Evolutionary conservation across 2,329 filamentous ascomycete genomes (phyloP), one percentile per base, ranked within the genome.

Genomic region (Fusarium keratoplasticum): DNA sequence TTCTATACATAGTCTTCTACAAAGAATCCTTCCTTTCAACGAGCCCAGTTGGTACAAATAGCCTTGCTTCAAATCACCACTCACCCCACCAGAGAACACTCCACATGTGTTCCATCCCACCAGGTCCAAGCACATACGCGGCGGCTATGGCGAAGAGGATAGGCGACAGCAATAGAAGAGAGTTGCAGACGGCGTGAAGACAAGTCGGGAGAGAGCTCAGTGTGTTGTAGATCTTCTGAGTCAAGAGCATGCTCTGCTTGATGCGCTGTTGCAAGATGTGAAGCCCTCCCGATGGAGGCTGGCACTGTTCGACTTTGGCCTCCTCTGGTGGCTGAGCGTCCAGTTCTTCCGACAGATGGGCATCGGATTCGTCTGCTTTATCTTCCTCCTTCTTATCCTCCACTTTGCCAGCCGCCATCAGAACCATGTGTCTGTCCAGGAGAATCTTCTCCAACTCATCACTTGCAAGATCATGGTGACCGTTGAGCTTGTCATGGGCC

Each of bases 391-490:
- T 18, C 5, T 13, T 5, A 47, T 16, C 25, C 9, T 50, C 44
- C 16, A n/a, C 9, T n/a, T 55, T 57, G 27, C 55, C 42, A n/a
- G 42, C 31, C 14, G 22, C 11, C 22, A 69, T 58, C 8, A 22
- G 25, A 3, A 42, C 14, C 29, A 69, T 64, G 7, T 65, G 52
- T 14, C 6, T 60, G 4, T 36, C 36, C 2, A 60, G 36, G 1
- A 70, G 35, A 6, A 69, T 8, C 3, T 55, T 35, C 2, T 70
- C 58, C n/a, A 64, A 18, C 13, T 25, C 50, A 29, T 55, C 58
- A 7, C 61, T 60, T 3, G 50, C 22, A 9, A 7, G 2, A 2
- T 6, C 8, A 2, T 40, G 55, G 6, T 55, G 54, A 1, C 22
- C 4, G 10, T 60, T 29, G 25, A 70, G 61, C 27, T 38, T 58